A percentile compares a stretch with the other conserved stretches of the same genome.
phyloP scores from a whole-genome alignment of 2,329 filamentous ascomycete species.

The Colletotrichum sp. region DNA sequence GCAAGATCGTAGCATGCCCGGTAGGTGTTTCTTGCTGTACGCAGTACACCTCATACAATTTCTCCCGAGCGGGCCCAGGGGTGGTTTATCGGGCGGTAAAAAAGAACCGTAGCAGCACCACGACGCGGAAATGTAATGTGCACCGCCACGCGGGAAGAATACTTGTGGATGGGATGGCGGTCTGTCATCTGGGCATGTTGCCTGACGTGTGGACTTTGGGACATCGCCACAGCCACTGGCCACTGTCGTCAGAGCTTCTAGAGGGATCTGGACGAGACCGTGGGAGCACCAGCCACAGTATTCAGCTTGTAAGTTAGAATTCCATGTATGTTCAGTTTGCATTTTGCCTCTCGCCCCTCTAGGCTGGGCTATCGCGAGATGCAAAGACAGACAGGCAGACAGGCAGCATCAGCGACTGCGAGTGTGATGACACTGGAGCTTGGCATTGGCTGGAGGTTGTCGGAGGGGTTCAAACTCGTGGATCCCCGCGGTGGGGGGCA shows the following conservation, averaged over 20 bases:
- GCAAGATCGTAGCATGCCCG: background rate
- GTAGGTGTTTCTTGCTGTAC: background rate
- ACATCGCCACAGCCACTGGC: background rate
- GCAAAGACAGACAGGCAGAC: background rate
- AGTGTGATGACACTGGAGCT: background rate
- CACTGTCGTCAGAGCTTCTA: background rate
- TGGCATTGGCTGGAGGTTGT: background rate
- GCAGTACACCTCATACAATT: background rate
- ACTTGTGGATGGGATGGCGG: background rate
- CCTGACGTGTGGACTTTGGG: background rate
- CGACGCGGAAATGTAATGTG: background rate
- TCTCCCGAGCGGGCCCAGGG: background rate
- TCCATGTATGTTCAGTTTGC: background rate
- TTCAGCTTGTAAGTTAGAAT: background rate
- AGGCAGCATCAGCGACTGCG: background rate
- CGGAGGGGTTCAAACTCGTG: slow-evolving; percentile 4
- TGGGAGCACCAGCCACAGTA: background rate
- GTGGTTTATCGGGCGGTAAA: background rate
- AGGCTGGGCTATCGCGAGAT: background rate
- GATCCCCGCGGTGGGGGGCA: background rate
- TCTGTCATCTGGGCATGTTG: background rate
- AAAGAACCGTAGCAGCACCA: background rate
- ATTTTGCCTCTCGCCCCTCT: background rate
- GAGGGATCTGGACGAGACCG: background rate
- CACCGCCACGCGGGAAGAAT: background rate